These are phyloP conservation scores for Immersiporthe knoxdaviesiana DNA, from an alignment of 2,329 filamentous ascomycete genomes.

Conservation along the genomic window DNA sequence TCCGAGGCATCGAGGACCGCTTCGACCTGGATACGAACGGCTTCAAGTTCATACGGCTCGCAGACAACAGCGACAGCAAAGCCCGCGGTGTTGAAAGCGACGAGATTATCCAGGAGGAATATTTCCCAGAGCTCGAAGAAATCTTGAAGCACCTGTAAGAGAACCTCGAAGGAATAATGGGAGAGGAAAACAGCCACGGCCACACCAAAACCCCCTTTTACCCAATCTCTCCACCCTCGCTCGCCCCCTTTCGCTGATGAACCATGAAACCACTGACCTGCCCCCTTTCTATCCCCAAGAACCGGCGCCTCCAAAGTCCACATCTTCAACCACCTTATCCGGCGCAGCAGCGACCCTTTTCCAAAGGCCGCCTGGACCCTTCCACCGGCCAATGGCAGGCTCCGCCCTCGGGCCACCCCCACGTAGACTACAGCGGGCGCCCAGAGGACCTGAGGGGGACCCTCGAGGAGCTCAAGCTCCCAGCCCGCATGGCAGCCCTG, in stretches of 20 bases:
- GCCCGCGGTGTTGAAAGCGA: conserved; percentile 1
- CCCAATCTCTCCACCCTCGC: too few species aligned
- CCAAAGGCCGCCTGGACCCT: conserved; percentile 44
- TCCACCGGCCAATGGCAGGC: conserved; percentile 46
- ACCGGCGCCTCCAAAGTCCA: conserved; percentile 21
- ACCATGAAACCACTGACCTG: neutral
- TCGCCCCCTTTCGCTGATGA: neutral
- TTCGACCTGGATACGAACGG: conserved; percentile 20
- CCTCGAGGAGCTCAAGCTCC: conserved; percentile 42
- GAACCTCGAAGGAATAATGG: neutral
- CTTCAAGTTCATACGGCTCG: conserved; percentile 18
- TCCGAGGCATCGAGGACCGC: conserved; percentile 13
- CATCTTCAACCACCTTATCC: conserved; percentile 23
- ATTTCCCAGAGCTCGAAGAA: conserved; percentile 10
- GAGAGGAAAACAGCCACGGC: neutral
- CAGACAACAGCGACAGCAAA: neutral
- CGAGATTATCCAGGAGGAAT: conserved; percentile 6
- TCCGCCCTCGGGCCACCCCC: conserved; percentile 52
- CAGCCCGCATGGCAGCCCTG: conserved; percentile 48
- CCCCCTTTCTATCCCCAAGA: neutral
- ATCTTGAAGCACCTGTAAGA: conserved; percentile 14
- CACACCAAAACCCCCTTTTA: neutral
- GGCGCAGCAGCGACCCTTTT: conserved; percentile 8
- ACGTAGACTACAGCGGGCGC: conserved; percentile 60
- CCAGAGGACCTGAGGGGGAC: conserved; percentile 46